These are phyloP conservation scores for Backusella psychrophila DNA, from an alignment of 192 early-diverging fungal genomes.

Conservation along the genomic window DNA sequence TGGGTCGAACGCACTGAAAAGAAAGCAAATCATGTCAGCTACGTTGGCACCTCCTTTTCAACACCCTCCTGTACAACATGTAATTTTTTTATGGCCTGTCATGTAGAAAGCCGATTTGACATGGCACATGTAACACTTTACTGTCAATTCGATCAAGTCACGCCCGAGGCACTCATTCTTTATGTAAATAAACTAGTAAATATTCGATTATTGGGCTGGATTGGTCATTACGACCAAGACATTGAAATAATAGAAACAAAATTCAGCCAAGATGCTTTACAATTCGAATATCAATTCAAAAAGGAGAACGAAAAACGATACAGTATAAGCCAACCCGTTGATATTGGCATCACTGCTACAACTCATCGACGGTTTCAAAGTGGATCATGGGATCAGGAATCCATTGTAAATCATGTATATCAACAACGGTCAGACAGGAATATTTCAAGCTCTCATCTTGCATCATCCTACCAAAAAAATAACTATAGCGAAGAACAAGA, in stretches of 20 bases:
- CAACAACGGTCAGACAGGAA: neutral
- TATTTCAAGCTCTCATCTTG: neutral
- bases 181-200: neutral
- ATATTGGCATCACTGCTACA: neutral
- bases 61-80: neutral
- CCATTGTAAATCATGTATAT: neutral
- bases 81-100: neutral
- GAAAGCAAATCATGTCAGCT: neutral
- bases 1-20: neutral
- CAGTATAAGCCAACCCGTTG: neutral
- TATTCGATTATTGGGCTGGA: neutral
- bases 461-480: neutral
- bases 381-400: neutral
- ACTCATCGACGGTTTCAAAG: neutral
- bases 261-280: neutral
- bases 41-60: neutral
- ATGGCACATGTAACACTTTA: constrained; percentile 5
- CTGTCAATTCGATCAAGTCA: neutral
- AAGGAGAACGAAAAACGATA: neutral
- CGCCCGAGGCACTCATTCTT: neutral
- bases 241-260: neutral
- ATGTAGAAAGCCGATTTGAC: constrained; percentile 2
- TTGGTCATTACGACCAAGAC: neutral
- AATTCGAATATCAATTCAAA: constrained; percentile 8
- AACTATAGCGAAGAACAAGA: neutral